Percentiles rank a stretch among this genome's conserved stretches.
phyloP scores from a whole-genome alignment of 192 early-diverging fungal species.

The Radiomyces spectabilis region DNA sequence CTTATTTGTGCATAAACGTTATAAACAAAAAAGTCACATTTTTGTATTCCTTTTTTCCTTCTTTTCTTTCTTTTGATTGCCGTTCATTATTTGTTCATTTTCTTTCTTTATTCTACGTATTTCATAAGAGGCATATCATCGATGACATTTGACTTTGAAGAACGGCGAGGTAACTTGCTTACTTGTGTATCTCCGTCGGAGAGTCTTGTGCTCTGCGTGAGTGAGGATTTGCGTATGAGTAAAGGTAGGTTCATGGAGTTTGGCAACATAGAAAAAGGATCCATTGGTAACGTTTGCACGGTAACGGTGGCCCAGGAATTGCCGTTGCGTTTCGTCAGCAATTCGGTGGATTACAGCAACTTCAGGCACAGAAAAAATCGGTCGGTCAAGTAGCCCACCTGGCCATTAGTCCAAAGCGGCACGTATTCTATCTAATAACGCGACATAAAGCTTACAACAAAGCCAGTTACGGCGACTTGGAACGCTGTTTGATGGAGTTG shows the following conservation, averaged over 20 bases:
- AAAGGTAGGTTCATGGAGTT: too few species aligned
- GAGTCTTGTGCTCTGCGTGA: constrained; percentile 17
- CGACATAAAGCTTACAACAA: constrained; percentile 12
- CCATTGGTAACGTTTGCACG: neutral
- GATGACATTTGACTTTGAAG: constrained; percentile 27
- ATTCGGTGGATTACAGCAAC: constrained; percentile 12
- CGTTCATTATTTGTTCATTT: neutral
- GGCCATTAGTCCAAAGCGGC: constrained; percentile 2
- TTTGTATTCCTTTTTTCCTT: neutral
- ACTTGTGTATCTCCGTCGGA: constrained; percentile 1
- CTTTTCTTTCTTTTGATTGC: neutral
- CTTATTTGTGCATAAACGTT: neutral
- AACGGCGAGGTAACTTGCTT: constrained; percentile 23
- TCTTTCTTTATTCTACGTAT: neutral
- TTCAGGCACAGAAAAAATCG: constrained; percentile 12
- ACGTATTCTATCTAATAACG: constrained; percentile 31
- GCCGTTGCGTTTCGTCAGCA: constrained; percentile 16
- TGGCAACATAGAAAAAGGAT: neutral
- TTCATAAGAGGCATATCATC: too few species aligned
- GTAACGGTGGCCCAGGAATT: constrained; percentile 6
- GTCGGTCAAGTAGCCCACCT: constrained; percentile 22
- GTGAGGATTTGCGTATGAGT: constrained; percentile 15
- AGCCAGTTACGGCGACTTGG: constrained; percentile 14
- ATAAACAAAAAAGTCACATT: neutral
- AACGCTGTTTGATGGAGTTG: constrained; percentile 6